Conservation (phyloP, 768 basidiomycete species). For the Suillus fuscotomentosus region DNA sequence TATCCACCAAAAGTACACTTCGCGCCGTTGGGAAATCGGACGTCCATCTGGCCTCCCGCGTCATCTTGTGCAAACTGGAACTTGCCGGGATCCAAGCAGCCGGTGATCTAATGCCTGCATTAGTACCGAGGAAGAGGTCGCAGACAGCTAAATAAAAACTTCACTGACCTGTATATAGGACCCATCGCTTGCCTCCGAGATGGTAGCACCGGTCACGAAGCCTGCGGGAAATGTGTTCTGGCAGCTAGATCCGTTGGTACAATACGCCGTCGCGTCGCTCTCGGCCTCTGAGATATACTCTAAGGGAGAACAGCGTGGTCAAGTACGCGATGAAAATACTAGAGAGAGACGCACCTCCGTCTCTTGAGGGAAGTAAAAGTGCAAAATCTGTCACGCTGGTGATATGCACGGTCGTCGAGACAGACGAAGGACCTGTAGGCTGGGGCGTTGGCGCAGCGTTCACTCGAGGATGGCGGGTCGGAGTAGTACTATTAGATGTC, state of each 20-base stretch:
- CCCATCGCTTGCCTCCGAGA: constrained; percentile 32
- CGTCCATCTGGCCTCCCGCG: constrained; percentile 49
- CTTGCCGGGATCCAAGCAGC: constrained; percentile 32
- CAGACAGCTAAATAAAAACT: background rate
- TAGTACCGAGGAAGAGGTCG: background rate
- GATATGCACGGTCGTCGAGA: constrained; percentile 37
- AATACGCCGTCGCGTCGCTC: constrained; percentile 35
- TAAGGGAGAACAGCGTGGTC: constrained; percentile 5
- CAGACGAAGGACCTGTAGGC: constrained; percentile 34
- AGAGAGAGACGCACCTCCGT: constrained; percentile 29
- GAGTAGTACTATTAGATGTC: too few relatives aligned
- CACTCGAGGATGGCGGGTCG: constrained; percentile 1
- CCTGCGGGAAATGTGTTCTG: constrained; percentile 29
- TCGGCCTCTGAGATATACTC: constrained; percentile 42
- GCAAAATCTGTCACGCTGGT: constrained; percentile 29
- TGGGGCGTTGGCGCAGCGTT: constrained; percentile 36
- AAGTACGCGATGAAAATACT: background rate
- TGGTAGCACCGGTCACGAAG: constrained; percentile 37
- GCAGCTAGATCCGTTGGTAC: constrained; percentile 31
- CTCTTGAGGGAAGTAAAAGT: constrained; percentile 30
- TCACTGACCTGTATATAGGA: constrained; percentile 39
- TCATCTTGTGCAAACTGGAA: constrained; percentile 36
- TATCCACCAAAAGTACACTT: constrained; percentile 51
- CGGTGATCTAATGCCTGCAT: constrained; percentile 32
- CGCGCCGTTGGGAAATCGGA: constrained; percentile 52